Evolutionary conservation across 2,329 filamentous ascomycete species (phyloP).

Genomic region (Aphanocladium album): DNA sequence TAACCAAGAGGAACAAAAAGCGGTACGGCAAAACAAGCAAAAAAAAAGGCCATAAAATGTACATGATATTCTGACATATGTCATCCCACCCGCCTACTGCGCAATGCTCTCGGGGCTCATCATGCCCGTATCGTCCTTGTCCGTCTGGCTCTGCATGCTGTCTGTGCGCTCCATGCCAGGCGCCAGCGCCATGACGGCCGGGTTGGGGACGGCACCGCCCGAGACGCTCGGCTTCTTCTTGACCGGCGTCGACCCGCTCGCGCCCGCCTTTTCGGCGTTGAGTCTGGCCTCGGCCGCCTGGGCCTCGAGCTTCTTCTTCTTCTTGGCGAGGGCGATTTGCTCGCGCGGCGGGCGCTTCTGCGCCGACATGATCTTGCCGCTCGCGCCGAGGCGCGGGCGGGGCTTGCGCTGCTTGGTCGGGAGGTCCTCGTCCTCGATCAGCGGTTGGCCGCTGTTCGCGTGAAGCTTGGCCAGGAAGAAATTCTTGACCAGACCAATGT

Average conservation of each 20-base stretch:
- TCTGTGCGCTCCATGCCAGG: conserved; percentile 54
- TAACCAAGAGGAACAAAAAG: neutral
- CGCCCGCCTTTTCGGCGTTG: conserved; percentile 31
- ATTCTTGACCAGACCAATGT: conserved; percentile 83
- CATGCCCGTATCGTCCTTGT: conserved; percentile 68
- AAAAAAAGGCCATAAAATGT: neutral
- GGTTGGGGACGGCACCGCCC: conserved; percentile 32
- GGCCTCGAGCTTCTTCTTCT: conserved; percentile 75
- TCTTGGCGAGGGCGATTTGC: conserved; percentile 78
- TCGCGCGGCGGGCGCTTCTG: conserved; percentile 79
- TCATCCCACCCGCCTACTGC: conserved; percentile 22
- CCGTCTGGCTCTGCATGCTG: conserved; percentile 59
- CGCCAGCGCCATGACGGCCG: conserved; percentile 34
- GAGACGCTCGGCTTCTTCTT: conserved; percentile 48
- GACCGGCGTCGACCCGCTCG: conserved; percentile 30
- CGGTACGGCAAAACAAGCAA: neutral
- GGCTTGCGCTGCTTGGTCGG: conserved; percentile 84
- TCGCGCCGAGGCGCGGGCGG: conserved; percentile 60
- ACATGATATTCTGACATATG: neutral
- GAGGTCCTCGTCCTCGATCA: conserved; percentile 91
- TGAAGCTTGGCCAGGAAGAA: conserved; percentile 90
- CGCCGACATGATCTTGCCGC: conserved; percentile 80
- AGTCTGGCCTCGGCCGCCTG: conserved; percentile 43
- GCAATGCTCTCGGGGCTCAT: conserved; percentile 79
- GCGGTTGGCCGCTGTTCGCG: conserved; percentile 70